Evolutionary conservation across 2,329 filamentous ascomycete genomes (phyloP), one percentile per base, ranked within the genome.

Genomic region (Neonectria magnoliae): DNA sequence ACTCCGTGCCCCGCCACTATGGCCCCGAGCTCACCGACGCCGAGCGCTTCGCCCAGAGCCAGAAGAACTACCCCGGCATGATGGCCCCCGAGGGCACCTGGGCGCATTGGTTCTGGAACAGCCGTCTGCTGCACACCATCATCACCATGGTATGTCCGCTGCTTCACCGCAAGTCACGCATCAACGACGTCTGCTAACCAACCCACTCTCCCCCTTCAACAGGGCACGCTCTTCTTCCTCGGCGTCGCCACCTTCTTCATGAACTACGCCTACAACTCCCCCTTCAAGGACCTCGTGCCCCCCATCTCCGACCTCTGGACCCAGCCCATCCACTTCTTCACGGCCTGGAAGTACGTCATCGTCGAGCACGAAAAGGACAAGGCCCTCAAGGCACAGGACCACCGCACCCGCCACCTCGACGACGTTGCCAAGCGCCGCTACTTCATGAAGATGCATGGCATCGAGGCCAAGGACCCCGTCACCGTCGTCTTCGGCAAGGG

Each of bases 351-450:
- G 67, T 86, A 93, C 63, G 92, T 97, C 61, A 88, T 95, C 75
- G 85, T 88, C 65, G 85, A 97, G 82, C 91, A 97, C 76, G 87
- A 92, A 70, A 86, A 89, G 72, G 90, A 94, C 78, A 87, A 88
- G 69, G 90, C 89, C 31, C 83, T 87, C 68, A 82, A 89, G 75
- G 91, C 91, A 29, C 84, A 86, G 57, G 92, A 94, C 79, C 89
- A 89, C 81, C 87, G 94, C 60, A 87, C 88, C 74, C 86, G 86
- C 75, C 90, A 89, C 70, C 85, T 93, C 60, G 93, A 97, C 71
- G 96, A 99, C 81, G 91, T 96, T 29, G 87, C 91, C 78, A 97
- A 98, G 88, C 87, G 95, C 73, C 88, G 88, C 66, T 90, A 92
- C 79, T 99, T 93, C 81, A 89, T 94, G 74, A 90, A 93, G 80